Evolutionary conservation across 441 rosid genomes (phyloP).

Genomic region (Syzygium syzygioides): DNA sequence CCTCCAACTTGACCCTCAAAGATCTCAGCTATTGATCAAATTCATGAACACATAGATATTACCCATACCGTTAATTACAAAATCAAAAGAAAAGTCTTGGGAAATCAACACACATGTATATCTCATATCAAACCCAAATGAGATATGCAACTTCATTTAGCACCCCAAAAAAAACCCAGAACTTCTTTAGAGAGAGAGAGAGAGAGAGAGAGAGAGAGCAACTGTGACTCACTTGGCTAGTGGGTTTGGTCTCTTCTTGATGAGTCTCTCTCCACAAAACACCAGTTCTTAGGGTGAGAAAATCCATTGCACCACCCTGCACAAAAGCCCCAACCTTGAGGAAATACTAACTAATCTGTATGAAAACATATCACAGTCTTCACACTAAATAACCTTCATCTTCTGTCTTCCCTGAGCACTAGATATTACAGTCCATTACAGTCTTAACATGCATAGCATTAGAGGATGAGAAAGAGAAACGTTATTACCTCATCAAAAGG

Average conservation of each 20-base stretch:
- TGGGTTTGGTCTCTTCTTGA: background rate
- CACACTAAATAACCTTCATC: background rate
- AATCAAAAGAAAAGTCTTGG: background rate
- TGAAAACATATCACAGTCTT: background rate
- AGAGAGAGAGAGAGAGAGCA: background rate
- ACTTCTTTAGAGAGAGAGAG: background rate
- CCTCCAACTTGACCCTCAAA: background rate
- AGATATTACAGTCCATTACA: background rate
- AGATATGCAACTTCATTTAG: background rate
- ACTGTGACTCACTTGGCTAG: background rate
- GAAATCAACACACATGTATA: background rate
- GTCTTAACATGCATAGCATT: background rate
- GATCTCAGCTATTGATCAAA: background rate
- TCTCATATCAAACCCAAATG: background rate
- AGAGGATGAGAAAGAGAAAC: background rate
- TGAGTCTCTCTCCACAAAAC: background rate
- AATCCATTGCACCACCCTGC: background rate
- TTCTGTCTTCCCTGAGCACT: background rate
- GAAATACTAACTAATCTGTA: background rate
- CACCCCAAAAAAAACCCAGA: background rate
- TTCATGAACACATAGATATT: background rate
- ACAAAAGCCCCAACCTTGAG: background rate
- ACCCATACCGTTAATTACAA: background rate
- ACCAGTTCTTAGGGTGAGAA: background rate
- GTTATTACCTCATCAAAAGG: background rate